Evolutionary conservation across 148 eudicot genomes (phyloP).

Genomic region (Dysphania ambrosioides): DNA sequence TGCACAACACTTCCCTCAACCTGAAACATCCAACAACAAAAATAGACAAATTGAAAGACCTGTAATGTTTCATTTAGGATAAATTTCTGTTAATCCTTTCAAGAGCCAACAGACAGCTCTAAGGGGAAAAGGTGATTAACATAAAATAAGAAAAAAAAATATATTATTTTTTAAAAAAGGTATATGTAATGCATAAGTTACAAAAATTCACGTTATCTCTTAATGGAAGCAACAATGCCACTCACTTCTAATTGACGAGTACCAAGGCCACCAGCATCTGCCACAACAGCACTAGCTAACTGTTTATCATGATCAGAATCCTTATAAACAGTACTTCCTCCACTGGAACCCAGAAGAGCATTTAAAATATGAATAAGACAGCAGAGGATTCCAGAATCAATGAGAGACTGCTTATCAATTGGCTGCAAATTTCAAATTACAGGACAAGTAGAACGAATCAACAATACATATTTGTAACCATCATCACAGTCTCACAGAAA

Average conservation of each 20-base stretch:
- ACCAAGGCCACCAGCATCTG: conserved; percentile 35
- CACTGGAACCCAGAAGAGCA: conserved; percentile 74
- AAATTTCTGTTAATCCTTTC: not conserved
- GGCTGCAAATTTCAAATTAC: conserved; percentile 30
- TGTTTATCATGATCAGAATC: conserved; percentile 31
- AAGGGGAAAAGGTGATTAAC: not conserved
- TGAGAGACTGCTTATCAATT: conserved; percentile 89
- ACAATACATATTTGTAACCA: not conserved
- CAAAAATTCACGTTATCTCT: too few species aligned
- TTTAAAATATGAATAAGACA: conserved; percentile 83
- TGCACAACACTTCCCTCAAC: conserved; percentile 95
- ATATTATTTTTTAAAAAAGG: too few species aligned
- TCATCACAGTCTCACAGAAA: not conserved
- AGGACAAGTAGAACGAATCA: not conserved
- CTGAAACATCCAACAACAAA: conserved; percentile 42
- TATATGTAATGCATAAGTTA: too few species aligned
- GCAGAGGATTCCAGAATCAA: conserved; percentile 95
- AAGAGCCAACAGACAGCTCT: not conserved
- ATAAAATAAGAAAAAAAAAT: not conserved
- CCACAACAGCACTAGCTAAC: conserved; percentile 18
- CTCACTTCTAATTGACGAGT: conserved; percentile 78
- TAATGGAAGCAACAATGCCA: not conserved
- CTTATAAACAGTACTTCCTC: conserved; percentile 34
- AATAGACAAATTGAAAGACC: not conserved
- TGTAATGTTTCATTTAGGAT: not conserved